phyloP scores from a whole-genome alignment of 2,329 filamentous ascomycete genomes.

The Ceratocystis ficicola region DNA sequence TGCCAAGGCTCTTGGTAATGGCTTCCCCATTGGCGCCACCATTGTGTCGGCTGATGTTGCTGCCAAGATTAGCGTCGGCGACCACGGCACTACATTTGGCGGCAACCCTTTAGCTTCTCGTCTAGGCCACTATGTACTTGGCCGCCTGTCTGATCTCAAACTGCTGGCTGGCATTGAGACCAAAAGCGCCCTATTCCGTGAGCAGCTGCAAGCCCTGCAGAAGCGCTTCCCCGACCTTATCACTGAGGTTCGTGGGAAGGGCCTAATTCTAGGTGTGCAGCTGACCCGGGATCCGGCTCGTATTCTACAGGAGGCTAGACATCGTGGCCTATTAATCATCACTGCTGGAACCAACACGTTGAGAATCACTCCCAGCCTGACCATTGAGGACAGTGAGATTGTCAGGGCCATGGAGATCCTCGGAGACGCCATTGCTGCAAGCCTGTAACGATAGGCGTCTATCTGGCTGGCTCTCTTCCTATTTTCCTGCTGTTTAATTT shows the following conservation, averaged over 20 bases:
- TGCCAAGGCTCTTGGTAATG: constrained; percentile 92
- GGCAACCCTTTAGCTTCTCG: constrained; percentile 80
- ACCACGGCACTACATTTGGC: constrained; percentile 90
- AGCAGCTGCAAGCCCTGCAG: constrained; percentile 38
- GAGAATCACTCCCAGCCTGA: constrained; percentile 78
- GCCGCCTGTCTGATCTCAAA: constrained; percentile 56
- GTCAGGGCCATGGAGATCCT: constrained; percentile 63
- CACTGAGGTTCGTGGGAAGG: constrained; percentile 66
- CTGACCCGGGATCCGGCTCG: constrained; percentile 57
- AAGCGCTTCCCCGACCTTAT: constrained; percentile 53
- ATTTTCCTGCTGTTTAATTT: constrained; percentile 4
- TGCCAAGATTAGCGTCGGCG: constrained; percentile 45
- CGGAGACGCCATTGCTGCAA: constrained; percentile 48
- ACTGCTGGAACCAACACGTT: constrained; percentile 88
- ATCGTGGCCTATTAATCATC: constrained; percentile 79
- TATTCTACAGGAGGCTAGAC: constrained; percentile 73
- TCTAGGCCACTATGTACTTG: constrained; percentile 75
- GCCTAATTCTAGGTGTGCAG: constrained; percentile 79
- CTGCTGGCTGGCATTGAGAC: constrained; percentile 57
- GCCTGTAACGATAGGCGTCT: constrained; percentile 26
- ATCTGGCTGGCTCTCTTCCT: neutral
- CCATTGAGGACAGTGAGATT: constrained; percentile 71
- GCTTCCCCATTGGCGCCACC: constrained; percentile 79
- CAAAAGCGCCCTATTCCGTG: constrained; percentile 46
- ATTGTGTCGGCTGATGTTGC: constrained; percentile 33